Conservation (phyloP, 176 grass and related monocot genomes). For the Secale cereale region DNA sequence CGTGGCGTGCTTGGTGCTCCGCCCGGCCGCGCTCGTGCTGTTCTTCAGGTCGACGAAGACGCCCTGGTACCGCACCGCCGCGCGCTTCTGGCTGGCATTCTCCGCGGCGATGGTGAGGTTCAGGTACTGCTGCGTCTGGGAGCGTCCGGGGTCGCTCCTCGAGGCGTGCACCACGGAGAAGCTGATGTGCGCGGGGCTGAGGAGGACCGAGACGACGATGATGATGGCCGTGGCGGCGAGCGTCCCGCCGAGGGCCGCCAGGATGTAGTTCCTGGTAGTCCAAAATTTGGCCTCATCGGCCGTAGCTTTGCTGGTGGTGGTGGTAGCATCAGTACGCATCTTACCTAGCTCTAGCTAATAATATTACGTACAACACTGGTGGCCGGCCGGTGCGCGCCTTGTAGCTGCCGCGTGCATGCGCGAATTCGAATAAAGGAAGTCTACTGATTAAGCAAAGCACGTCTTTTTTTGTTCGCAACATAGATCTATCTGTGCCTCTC, state of each 20-base stretch:
- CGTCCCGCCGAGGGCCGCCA: background rate
- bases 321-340: too few species aligned
- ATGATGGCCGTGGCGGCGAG: background rate
- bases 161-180: background rate
- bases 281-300: too few species aligned
- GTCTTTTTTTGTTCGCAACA: too few species aligned
- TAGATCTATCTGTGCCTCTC: too few species aligned
- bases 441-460: too few species aligned
- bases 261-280: background rate
- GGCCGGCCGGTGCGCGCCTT: too few species aligned
- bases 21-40: background rate
- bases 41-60: background rate
- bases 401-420: too few species aligned
- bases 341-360: too few species aligned
- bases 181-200: background rate
- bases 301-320: too few species aligned
- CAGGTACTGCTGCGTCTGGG: background rate
- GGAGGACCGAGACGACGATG: background rate
- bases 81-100: background rate
- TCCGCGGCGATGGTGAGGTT: background rate
- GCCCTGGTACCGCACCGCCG: background rate
- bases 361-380: too few species aligned
- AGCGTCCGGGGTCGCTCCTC: background rate
- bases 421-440: too few species aligned
- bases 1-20: background rate